phyloP scores from a whole-genome alignment of 1,284 basidiomycete genomes.

The Ceratobasidium sp. region DNA sequence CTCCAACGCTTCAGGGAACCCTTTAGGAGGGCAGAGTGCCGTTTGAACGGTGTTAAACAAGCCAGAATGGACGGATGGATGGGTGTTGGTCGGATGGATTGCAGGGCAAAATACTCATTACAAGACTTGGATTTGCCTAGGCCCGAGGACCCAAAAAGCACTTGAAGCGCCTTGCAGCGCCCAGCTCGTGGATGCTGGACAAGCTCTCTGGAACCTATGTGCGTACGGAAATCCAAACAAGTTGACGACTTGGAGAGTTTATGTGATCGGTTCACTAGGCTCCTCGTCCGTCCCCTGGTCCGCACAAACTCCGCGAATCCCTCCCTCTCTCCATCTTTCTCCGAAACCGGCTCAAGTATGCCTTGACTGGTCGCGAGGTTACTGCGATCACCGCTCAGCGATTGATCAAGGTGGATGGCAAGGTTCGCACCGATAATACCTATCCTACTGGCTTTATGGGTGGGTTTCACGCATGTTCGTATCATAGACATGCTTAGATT shows the following conservation, averaged over 20 bases:
- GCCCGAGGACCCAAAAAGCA: conserved; percentile 99
- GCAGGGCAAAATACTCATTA: background rate
- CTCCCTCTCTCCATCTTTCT: conserved; percentile 96
- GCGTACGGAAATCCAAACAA: conserved; percentile 59
- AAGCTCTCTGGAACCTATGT: conserved; percentile 98
- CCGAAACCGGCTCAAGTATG: conserved; percentile 99
- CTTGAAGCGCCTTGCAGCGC: conserved; percentile 97
- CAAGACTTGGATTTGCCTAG: conserved; percentile 60
- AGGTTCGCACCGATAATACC: conserved; percentile 98
- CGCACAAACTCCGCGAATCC: conserved; percentile 98
- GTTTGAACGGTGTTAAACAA: background rate
- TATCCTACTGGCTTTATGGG: conserved; percentile 99
- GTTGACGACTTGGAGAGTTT: conserved; percentile 18
- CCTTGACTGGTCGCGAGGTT: conserved; percentile 96
- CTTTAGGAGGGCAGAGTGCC: background rate
- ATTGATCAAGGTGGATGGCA: conserved; percentile 98
- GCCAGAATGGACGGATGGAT: conserved; percentile 12
- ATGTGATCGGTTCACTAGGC: conserved; percentile 67
- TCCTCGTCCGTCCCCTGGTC: conserved; percentile 96
- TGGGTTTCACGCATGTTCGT: conserved; percentile 59
- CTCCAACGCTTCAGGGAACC: no score
- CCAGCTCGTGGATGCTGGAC: conserved; percentile 99
- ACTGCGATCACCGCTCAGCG: conserved; percentile 95
- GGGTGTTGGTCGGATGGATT: conserved; percentile 24
- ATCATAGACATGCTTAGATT: conserved; percentile 21